Evolutionary conservation across 2,329 filamentous ascomycete species (phyloP).

Genomic region (Ophidiomyces ophidiicola): DNA sequence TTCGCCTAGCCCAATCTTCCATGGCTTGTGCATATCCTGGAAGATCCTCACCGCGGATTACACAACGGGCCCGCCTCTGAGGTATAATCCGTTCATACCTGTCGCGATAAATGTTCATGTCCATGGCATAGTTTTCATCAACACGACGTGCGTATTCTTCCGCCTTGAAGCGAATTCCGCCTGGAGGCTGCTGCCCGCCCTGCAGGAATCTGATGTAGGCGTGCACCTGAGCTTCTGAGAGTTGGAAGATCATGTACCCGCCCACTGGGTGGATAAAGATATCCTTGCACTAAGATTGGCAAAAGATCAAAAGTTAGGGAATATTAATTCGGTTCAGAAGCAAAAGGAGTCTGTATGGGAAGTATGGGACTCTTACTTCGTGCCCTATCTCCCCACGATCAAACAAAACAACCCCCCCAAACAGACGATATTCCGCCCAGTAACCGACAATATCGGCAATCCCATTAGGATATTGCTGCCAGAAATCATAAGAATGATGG

Average conservation of each 20-base stretch:
- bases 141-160: constrained; percentile 12
- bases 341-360: background rate
- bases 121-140: constrained; percentile 8
- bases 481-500: background rate
- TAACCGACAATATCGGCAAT: constrained; percentile 20
- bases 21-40: constrained; percentile 8
- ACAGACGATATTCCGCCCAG: constrained; percentile 20
- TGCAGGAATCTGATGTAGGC: constrained; percentile 6
- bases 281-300: constrained; percentile 9
- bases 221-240: constrained; percentile 1
- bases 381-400: constrained; percentile 12
- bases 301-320: background rate
- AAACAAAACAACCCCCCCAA: constrained; percentile 22
- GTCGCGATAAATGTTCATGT: constrained; percentile 5
- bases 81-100: constrained; percentile 9
- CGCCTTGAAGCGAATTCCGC: constrained; percentile 8
- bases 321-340: no score
- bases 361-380: background rate
- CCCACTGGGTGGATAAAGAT: constrained; percentile 11
- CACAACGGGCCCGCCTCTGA: constrained; percentile 3
- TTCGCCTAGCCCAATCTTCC: constrained; percentile 4
- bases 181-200: background rate
- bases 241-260: constrained; percentile 5
- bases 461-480: constrained; percentile 18
- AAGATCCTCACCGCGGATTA: constrained; percentile 8